phyloP scores from a whole-genome alignment of 306 rosid species.

The Trichosanthes cucumerina region DNA sequence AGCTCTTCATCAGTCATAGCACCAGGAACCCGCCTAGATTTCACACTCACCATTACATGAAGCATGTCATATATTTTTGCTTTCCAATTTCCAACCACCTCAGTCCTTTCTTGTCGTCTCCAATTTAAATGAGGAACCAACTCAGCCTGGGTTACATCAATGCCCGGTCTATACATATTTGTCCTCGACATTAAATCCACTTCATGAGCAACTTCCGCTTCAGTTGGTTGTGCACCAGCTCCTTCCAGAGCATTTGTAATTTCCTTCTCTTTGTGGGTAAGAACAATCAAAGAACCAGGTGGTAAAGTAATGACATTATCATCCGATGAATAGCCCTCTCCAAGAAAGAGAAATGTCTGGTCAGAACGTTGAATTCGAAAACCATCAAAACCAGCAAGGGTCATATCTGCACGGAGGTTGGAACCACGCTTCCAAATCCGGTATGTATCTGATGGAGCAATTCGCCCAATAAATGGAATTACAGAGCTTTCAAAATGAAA shows the following conservation, averaged over 20 bases:
- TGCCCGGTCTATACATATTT: conserved; percentile 90
- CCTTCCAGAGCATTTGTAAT: conserved; percentile 96
- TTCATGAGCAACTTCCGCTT: conserved; percentile 88
- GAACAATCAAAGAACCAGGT: conserved; percentile 84
- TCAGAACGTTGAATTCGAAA: conserved; percentile 87
- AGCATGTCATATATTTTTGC: conserved; percentile 95
- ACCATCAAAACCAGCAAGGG: conserved; percentile 98
- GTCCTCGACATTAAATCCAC: conserved; percentile 90
- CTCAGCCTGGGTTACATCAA: conserved; percentile 96
- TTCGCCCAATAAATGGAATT: conserved; percentile 84
- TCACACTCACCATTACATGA: conserved; percentile 87
- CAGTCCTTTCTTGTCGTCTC: conserved; percentile 97
- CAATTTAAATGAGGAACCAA: conserved; percentile 82
- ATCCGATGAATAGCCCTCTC: conserved; percentile 82
- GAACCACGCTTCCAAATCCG: conserved; percentile 98
- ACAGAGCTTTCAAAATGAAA: conserved; percentile 97
- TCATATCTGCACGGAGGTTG: conserved; percentile 96
- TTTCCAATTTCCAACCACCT: conserved; percentile 91
- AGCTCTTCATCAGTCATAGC: conserved; percentile 99
- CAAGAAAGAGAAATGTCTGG: conserved; percentile 84
- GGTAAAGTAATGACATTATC: conserved; percentile 50
- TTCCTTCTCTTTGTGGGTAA: conserved; percentile 89
- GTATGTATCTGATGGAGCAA: conserved; percentile 95
- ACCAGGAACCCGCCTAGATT: conserved; percentile 97
- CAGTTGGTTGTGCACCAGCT: conserved; percentile 86